Conservation (phyloP, 768 basidiomycete genomes). For the Pleurotus sapidus region DNA sequence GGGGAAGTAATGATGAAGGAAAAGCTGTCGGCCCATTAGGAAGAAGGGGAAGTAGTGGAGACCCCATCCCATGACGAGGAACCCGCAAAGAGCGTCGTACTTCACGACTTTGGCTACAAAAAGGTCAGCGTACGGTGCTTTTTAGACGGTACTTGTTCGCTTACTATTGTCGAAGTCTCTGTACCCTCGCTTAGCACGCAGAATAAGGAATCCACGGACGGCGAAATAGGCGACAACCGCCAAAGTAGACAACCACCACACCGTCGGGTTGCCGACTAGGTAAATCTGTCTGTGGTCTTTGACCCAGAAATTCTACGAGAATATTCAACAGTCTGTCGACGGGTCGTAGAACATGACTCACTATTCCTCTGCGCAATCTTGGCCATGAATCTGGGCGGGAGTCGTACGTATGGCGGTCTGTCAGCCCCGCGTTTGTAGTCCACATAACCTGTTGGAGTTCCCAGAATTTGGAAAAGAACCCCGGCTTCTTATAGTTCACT, state of each 20-base stretch:
- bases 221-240: slow-evolving; percentile 65
- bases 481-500: slow-evolving; percentile 89
- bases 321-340: background rate
- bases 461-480: slow-evolving; percentile 87
- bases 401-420: slow-evolving; percentile 89
- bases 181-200: slow-evolving; percentile 89
- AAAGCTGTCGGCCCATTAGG: slow-evolving; percentile 95
- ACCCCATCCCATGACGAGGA: slow-evolving; percentile 89
- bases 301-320: slow-evolving; percentile 91
- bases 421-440: slow-evolving; percentile 3
- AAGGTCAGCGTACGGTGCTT: background rate
- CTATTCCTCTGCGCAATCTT: slow-evolving; percentile 86
- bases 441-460: slow-evolving; percentile 71
- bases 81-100: slow-evolving; percentile 87
- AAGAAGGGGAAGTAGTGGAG: slow-evolving; percentile 97
- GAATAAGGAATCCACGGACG: slow-evolving; percentile 75
- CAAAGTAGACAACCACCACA: slow-evolving; percentile 86
- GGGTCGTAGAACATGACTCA: slow-evolving; percentile 38
- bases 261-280: slow-evolving; percentile 88
- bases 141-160: slow-evolving; percentile 23
- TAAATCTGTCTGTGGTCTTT: slow-evolving; percentile 96
- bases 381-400: slow-evolving; percentile 95
- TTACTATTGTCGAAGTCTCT: slow-evolving; percentile 90
- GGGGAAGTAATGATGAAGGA: slow-evolving; percentile 97
- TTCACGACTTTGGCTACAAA: slow-evolving; percentile 79